A percentile compares a stretch with the other conserved stretches of the same genome.
Conservation (phyloP, 306 rosid genomes). For the Mucuna pruriens region DNA sequence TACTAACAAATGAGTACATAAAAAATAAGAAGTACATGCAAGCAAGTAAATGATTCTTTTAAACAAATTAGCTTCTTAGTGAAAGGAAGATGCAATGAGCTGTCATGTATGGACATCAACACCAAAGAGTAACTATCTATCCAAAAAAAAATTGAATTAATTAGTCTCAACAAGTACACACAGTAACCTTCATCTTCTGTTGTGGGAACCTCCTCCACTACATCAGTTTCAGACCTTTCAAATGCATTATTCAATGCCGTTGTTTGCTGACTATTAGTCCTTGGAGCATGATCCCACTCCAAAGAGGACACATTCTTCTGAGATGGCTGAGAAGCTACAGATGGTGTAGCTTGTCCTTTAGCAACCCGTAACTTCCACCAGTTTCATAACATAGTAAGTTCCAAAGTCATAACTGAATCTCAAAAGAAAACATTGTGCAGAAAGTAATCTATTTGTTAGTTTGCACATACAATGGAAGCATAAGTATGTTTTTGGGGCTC, state of each 20-base stretch:
- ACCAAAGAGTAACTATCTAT: neutral
- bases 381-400: constrained; percentile 41
- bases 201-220: constrained; percentile 28
- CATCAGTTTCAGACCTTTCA: constrained; percentile 36
- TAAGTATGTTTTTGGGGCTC: constrained; percentile 91
- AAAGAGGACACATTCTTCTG: constrained; percentile 12
- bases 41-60: neutral
- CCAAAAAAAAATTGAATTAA: neutral
- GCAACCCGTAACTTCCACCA: constrained; percentile 66
- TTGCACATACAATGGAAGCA: constrained; percentile 79
- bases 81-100: neutral
- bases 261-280: constrained; percentile 4
- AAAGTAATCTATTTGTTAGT: constrained; percentile 13
- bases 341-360: constrained; percentile 53
- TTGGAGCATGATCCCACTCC: constrained; percentile 34
- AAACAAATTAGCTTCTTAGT: neutral
- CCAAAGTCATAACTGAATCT: neutral
- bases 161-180: constrained; percentile 16
- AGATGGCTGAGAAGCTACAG: constrained; percentile 32
- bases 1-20: neutral
- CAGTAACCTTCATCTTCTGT: constrained; percentile 32
- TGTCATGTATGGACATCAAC: neutral
- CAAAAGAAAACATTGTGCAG: constrained; percentile 2
- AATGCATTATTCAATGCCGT: neutral
- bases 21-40: neutral